Base-by-base conservation (phyloP, 1,284 basidiomycete species). In the Rugosomyces carneus region DNA sequence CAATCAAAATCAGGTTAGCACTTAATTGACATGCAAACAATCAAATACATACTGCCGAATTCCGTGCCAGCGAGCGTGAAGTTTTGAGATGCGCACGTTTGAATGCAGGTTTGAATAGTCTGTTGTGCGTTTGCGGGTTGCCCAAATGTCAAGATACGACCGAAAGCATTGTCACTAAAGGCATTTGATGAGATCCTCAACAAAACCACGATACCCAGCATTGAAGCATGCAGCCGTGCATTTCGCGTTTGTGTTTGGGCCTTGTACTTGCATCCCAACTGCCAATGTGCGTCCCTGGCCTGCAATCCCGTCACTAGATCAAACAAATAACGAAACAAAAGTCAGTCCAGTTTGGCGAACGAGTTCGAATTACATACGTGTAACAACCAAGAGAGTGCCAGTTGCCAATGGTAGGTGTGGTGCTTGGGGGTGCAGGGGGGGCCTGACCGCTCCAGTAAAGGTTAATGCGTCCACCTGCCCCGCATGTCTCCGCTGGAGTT, bases 301-400 rank as follows among this genome's bases (percentile, higher is more conserved):
- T 38, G 71, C 68, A 41, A 71, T 64, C 43, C 72, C 72, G 55
- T 82, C 80, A 50, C 78, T 81, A 23, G 21, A 23, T 23, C 21
- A 23, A 23, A 7, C n/a, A n/a, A n/a, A n/a, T n/a, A n/a, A n/a
- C n/a, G n/a, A n/a, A n/a, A n/a, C n/a, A n/a, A n/a, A n/a, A n/a
- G n/a, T n/a, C n/a, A n/a, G n/a, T n/a, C n/a, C n/a, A n/a, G n/a
- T n/a, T n/a, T n/a, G n/a, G n/a, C n/a, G n/a, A 15, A 21, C 29
- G 40, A 16, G 36, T 21, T 3, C 3, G 36, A 37, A 31, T 50
- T 11, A 63, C 70, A 40, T 56, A 83, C 81, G 67, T 78, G 62
- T 71, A 83, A 59, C 82, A 85, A 5, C 82, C 82, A 20, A 84
- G 67, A 1, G 80, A 80, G 4, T 63, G 62, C 82, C 82, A 84